These are phyloP conservation scores for Xanthoparmelia taractica DNA, from an alignment of 495 filamentous ascomycete genomes.

Conservation along the genomic window DNA sequence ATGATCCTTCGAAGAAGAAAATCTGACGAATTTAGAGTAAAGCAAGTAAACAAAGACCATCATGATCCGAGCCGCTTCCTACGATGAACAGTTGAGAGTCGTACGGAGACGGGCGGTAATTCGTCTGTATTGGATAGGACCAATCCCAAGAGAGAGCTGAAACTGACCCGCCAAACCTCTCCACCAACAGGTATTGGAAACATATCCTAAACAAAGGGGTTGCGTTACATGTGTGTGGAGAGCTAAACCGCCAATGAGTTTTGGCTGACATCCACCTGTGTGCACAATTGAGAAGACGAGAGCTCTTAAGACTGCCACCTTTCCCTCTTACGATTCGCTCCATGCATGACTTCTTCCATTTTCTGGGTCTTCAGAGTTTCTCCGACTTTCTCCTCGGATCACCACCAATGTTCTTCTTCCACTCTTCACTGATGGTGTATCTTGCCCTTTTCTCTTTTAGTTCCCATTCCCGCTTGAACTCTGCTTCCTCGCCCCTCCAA, in stretches of 20 bases:
- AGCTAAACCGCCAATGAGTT: neutral
- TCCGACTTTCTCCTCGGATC: conserved; percentile 19
- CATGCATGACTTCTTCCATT: neutral
- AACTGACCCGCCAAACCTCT: neutral
- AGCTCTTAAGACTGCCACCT: neutral
- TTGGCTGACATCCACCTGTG: neutral
- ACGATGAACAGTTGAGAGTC: too few species aligned
- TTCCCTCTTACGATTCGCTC: neutral
- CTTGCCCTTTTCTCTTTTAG: conserved; percentile 46
- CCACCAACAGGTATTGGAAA: neutral
- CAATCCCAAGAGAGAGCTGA: neutral
- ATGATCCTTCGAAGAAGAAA: conserved; percentile 37
- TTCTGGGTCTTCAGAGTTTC: conserved; percentile 27
- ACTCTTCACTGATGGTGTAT: conserved; percentile 50
- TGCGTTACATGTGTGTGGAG: neutral
- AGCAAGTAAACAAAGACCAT: conserved; percentile 14
- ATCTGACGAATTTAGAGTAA: conserved; percentile 26
- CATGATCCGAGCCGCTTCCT: neutral
- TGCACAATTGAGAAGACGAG: neutral
- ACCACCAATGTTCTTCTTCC: conserved; percentile 45
- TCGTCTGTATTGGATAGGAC: neutral
- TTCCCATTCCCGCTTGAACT: conserved; percentile 49
- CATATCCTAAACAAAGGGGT: neutral
- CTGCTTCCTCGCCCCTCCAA: conserved; percentile 57
- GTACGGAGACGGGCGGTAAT: neutral